Conservation (phyloP, 345 rosid genomes). For the Eucalyptus camaldulensis region DNA sequence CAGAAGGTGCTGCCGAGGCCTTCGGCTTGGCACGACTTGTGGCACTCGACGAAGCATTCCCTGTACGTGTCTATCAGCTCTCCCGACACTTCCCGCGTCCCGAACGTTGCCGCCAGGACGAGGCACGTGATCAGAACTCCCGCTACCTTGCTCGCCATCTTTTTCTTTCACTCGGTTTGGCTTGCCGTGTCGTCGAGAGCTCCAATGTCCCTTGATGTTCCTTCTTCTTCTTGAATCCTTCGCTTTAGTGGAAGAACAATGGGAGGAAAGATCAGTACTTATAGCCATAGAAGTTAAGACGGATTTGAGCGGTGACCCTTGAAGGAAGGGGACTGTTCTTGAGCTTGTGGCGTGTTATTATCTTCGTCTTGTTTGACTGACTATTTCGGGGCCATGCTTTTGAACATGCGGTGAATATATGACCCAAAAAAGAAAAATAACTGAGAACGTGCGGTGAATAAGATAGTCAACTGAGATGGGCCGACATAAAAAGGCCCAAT, state of each 20-base stretch:
- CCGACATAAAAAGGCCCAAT: neutral
- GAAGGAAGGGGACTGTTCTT: neutral
- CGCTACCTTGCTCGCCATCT: too few species aligned
- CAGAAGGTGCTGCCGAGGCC: constrained; percentile 5
- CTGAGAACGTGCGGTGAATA: neutral
- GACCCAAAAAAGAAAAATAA: too few species aligned
- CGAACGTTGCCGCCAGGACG: too few species aligned
- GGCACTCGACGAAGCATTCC: neutral
- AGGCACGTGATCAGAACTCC: too few species aligned
- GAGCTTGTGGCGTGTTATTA: neutral
- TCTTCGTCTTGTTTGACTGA: neutral
- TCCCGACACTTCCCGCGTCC: neutral
- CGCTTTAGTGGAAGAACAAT: too few species aligned
- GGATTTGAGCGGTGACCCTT: neutral
- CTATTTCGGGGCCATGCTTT: neutral
- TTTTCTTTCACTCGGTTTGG: too few species aligned
- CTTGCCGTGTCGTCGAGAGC: too few species aligned
- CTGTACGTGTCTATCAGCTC: neutral
- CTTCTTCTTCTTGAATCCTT: too few species aligned
- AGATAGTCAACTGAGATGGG: neutral
- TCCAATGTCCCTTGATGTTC: too few species aligned
- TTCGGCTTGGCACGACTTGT: neutral
- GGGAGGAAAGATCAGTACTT: too few species aligned
- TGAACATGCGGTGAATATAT: neutral
- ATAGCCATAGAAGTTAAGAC: neutral